These are phyloP conservation scores for Psilocybe cyanescens DNA, from an alignment of 768 basidiomycete genomes.

Conservation along the genomic window DNA sequence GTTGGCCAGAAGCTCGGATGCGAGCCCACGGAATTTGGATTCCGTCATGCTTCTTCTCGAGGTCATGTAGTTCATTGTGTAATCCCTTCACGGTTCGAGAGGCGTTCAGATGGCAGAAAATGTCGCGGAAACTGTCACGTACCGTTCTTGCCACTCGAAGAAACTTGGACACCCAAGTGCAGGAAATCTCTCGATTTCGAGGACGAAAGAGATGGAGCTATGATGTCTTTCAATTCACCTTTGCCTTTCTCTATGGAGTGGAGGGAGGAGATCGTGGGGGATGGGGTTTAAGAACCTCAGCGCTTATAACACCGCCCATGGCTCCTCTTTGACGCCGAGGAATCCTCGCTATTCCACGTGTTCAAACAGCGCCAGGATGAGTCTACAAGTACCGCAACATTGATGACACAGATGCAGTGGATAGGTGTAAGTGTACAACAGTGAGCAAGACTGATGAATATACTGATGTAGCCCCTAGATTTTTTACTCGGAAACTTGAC, in stretches of 20 bases:
- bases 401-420: background rate
- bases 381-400: conserved; percentile 1
- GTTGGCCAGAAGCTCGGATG: conserved; percentile 16
- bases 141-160: background rate
- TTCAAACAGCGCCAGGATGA: background rate
- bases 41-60: background rate
- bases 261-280: background rate
- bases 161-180: background rate
- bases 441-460: background rate
- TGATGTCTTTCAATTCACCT: background rate
- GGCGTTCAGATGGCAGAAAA: background rate
- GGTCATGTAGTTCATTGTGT: background rate
- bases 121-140: background rate
- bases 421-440: background rate
- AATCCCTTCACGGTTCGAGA: background rate
- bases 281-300: conserved; percentile 3
- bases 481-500: background rate
- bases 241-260: background rate
- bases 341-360: conserved; percentile 9
- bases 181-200: background rate
- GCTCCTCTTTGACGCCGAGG: conserved; percentile 14
- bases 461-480: background rate
- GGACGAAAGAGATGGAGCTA: background rate
- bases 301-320: conserved; percentile 14
- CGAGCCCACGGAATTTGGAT: conserved; percentile 5